A percentile compares a stretch with the other conserved stretches of the same genome.
Evolutionary conservation across 495 filamentous ascomycete genomes (phyloP).

Genomic region (Bathelium albidoporum): DNA sequence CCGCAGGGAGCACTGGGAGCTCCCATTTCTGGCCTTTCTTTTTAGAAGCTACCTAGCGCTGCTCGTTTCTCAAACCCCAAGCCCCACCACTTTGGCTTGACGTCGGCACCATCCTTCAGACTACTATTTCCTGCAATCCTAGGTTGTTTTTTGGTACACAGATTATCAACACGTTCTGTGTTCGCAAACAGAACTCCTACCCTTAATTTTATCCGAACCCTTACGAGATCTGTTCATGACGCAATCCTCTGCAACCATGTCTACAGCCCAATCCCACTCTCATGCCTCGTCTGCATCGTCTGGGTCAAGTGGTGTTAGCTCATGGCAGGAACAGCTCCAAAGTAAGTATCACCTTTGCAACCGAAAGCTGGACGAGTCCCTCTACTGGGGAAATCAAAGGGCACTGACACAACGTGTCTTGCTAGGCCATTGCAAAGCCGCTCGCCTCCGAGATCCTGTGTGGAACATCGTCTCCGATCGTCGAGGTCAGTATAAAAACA

Average conservation of each 20-base stretch:
- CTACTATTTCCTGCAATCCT: conserved; percentile 2
- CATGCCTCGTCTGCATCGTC: conserved; percentile 3
- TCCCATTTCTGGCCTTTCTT: neutral
- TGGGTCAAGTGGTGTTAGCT: neutral
- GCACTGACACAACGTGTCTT: neutral
- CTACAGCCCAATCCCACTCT: neutral
- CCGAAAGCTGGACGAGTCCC: neutral
- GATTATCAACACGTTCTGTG: neutral
- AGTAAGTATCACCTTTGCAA: neutral
- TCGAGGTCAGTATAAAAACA: conserved; percentile 14
- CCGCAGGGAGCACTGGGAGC: neutral
- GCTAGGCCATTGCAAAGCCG: conserved; percentile 5
- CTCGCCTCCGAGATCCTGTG: conserved; percentile 10
- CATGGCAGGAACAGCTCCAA: conserved; percentile 12
- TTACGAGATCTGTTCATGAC: neutral
- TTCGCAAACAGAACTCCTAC: neutral
- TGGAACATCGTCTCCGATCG: conserved; percentile 22
- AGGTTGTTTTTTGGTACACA: neutral
- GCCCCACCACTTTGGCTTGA: neutral
- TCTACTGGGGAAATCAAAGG: too few relatives aligned
- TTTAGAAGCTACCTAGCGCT: neutral
- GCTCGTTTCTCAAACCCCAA: neutral
- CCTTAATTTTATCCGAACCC: neutral
- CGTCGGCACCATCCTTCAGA: neutral
- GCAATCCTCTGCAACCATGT: conserved; percentile 1